A percentile compares a stretch with the other conserved stretches of the same genome.
These are phyloP conservation scores for Dactylella cylindrospora DNA, from an alignment of 2,329 filamentous ascomycete genomes.

Conservation along the genomic window DNA sequence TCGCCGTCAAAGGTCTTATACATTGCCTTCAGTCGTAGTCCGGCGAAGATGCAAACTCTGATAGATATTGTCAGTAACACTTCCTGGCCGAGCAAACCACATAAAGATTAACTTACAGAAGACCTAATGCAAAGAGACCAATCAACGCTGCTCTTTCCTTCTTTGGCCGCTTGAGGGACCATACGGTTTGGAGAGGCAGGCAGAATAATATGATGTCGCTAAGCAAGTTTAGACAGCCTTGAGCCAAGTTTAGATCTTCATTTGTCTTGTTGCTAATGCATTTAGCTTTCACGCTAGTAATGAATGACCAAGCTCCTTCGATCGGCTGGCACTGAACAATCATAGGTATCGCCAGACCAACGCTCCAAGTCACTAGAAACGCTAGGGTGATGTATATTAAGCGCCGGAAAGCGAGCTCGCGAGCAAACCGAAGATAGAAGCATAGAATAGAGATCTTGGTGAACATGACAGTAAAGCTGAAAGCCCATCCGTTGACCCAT, in stretches of 20 bases:
- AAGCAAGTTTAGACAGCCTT: constrained; percentile 26
- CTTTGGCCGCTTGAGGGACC: constrained; percentile 22
- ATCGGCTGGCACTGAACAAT: constrained; percentile 29
- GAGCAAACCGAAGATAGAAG: constrained; percentile 34
- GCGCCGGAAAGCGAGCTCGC: constrained; percentile 19
- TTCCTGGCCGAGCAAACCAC: not conserved
- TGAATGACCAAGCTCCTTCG: constrained; percentile 15
- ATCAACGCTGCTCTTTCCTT: constrained; percentile 32
- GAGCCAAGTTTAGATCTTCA: constrained; percentile 32
- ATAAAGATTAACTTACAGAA: constrained; percentile 20
- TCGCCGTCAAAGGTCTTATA: constrained; percentile 34
- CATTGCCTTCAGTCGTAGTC: constrained; percentile 25
- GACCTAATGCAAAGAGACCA: constrained; percentile 20
- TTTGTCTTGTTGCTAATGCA: constrained; percentile 25
- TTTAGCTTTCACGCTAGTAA: constrained; percentile 1
- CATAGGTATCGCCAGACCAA: constrained; percentile 29
- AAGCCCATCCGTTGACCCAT: constrained; percentile 40
- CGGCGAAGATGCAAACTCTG: constrained; percentile 39
- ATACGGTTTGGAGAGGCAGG: constrained; percentile 25
- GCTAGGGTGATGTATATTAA: constrained; percentile 26
- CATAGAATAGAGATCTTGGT: constrained; percentile 38
- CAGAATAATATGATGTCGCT: constrained; percentile 38
- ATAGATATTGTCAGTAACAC: not conserved
- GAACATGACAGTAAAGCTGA: constrained; percentile 41
- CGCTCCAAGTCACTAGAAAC: constrained; percentile 35